These are phyloP conservation scores for Lizonia empirigonia DNA, from an alignment of 2,329 filamentous ascomycete genomes.

Conservation along the genomic window DNA sequence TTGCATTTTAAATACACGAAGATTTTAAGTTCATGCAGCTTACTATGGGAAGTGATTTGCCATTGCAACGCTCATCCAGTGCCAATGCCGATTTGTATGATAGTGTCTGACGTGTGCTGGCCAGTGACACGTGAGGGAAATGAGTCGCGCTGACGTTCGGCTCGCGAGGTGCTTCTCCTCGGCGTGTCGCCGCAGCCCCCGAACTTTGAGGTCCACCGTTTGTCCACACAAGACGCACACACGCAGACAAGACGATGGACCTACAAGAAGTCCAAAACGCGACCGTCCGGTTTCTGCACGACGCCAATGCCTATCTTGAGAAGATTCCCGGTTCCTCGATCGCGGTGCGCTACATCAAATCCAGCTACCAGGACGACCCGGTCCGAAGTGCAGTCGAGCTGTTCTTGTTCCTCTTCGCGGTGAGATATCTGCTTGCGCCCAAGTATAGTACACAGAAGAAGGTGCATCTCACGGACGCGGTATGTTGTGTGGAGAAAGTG, in stretches of 20 bases:
- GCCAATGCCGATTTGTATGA: too few species aligned
- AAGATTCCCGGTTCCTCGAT: constrained; percentile 93
- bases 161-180: constrained; percentile 22
- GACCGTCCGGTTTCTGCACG: constrained; percentile 60
- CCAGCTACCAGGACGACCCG: constrained; percentile 96
- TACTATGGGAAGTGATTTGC: neutral
- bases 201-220: constrained; percentile 4
- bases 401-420: constrained; percentile 91
- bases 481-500: constrained; percentile 37
- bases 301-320: constrained; percentile 73
- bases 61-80: too few species aligned
- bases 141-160: constrained; percentile 18
- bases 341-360: constrained; percentile 91
- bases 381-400: constrained; percentile 92
- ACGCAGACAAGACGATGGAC: constrained; percentile 54
- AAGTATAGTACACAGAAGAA: constrained; percentile 91
- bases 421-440: constrained; percentile 88
- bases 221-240: constrained; percentile 1
- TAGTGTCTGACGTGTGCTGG: too few species aligned
- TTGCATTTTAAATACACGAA: constrained; percentile 39
- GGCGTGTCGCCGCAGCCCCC: constrained; percentile 34
- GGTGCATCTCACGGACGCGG: constrained; percentile 85
- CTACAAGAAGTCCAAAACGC: constrained; percentile 61
- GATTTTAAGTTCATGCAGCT: constrained; percentile 18
- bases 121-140: constrained; percentile 20